These are phyloP conservation scores for Sherardia arvensis DNA, from an alignment of 257 asterid species.

Conservation along the genomic window DNA sequence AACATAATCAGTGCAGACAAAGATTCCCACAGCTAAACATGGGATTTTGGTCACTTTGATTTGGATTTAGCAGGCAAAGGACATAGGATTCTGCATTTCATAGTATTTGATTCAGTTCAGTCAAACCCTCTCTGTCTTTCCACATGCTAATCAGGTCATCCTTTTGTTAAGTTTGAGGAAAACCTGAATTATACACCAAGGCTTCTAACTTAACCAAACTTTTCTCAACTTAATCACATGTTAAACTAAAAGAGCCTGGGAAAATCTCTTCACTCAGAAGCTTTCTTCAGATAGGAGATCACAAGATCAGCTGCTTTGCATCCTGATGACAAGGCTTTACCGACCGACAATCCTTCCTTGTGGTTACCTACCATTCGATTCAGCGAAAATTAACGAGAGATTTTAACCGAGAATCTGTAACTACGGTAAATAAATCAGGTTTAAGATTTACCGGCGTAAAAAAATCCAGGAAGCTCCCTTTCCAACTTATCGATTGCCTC, in stretches of 20 bases:
- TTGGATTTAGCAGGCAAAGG: background rate
- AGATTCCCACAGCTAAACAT: background rate
- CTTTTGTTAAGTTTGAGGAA: background rate
- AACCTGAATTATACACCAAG: background rate
- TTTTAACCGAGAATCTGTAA: background rate
- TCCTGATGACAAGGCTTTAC: conserved; percentile 80
- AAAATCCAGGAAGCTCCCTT: conserved; percentile 70
- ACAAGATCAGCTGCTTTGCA: conserved; percentile 87
- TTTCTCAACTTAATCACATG: background rate
- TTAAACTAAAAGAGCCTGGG: background rate
- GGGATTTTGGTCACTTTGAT: background rate
- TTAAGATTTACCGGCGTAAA: conserved; percentile 64
- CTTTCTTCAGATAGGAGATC: conserved; percentile 53
- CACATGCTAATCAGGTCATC: background rate
- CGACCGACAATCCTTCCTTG: conserved; percentile 87
- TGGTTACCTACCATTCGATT: conserved; percentile 61
- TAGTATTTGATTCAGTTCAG: background rate
- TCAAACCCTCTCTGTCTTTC: conserved; percentile 1
- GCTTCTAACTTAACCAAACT: background rate
- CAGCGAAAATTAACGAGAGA: background rate
- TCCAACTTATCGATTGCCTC: conserved; percentile 81
- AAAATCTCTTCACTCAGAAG: background rate
- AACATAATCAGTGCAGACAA: background rate
- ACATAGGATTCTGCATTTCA: background rate
- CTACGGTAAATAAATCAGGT: background rate